A percentile compares a stretch with the other conserved stretches of the same genome.
These are phyloP conservation scores for Kondoa subrosea DNA, from an alignment of 768 basidiomycete genomes.

Conservation along the genomic window DNA sequence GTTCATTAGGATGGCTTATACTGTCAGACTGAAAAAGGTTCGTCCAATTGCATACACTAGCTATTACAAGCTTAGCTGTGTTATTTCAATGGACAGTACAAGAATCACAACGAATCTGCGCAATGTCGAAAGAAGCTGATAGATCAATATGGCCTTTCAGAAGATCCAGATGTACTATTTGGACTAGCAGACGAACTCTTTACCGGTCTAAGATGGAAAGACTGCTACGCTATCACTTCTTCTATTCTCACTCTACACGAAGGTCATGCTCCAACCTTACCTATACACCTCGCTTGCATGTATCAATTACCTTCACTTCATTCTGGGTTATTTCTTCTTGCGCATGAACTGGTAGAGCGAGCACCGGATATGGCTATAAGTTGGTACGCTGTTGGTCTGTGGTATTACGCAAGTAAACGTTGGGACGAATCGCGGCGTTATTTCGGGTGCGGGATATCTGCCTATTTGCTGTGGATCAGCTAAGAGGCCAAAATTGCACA, in stretches of 20 bases:
- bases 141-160: slow-evolving; percentile 62
- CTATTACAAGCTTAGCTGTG: neutral
- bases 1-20: slow-evolving; percentile 85
- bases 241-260: slow-evolving; percentile 75
- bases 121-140: slow-evolving; percentile 60
- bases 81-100: slow-evolving; percentile 38
- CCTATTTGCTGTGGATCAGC: slow-evolving; percentile 13
- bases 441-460: slow-evolving; percentile 49
- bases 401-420: slow-evolving; percentile 74
- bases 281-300: slow-evolving; percentile 94
- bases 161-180: slow-evolving; percentile 83
- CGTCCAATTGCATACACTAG: slow-evolving; percentile 6
- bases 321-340: slow-evolving; percentile 83
- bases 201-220: slow-evolving; percentile 74
- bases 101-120: slow-evolving; percentile 64
- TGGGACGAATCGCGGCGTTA: slow-evolving; percentile 86
- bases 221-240: slow-evolving; percentile 70
- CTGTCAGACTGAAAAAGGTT: slow-evolving; percentile 67
- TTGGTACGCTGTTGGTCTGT: slow-evolving; percentile 97
- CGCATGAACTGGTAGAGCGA: slow-evolving; percentile 84
- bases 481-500: slow-evolving; percentile 37
- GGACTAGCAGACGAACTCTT: slow-evolving; percentile 82
- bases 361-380: slow-evolving; percentile 84
- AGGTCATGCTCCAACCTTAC: slow-evolving; percentile 74
- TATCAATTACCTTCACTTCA: slow-evolving; percentile 81